Evolutionary conservation across 352 stramenopile genomes (phyloP).

Genomic region (Phytophthora nicotianae): DNA sequence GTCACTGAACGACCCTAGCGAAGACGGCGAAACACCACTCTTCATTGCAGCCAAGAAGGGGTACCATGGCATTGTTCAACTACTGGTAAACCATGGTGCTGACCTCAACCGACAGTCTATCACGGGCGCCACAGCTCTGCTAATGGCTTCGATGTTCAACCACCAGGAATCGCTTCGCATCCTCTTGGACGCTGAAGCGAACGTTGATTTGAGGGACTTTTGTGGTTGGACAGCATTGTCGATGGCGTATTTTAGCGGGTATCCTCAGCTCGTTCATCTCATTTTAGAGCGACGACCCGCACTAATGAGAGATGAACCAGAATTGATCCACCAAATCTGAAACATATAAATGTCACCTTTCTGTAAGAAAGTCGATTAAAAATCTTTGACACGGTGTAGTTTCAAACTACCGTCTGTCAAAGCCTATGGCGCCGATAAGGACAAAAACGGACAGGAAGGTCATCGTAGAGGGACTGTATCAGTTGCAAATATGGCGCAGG

Average conservation of each 20-base stretch:
- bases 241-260: conserved; percentile 25
- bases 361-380: neutral
- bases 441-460: neutral
- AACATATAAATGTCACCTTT: too few relatives aligned
- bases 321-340: neutral
- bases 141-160: conserved; percentile 15
- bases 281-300: conserved; percentile 11
- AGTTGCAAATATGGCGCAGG: neutral
- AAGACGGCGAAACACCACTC: conserved; percentile 13
- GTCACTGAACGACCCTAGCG: conserved; percentile 10
- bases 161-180: conserved; percentile 16
- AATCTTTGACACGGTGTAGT: neutral
- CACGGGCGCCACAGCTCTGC: conserved; percentile 6
- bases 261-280: conserved; percentile 20
- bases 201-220: conserved; percentile 14
- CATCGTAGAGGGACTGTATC: neutral
- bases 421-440: neutral
- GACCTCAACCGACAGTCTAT: conserved; percentile 8
- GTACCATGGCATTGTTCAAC: conserved; percentile 11
- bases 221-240: conserved; percentile 8
- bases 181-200: conserved; percentile 14
- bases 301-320: neutral
- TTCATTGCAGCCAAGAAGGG: conserved; percentile 13
- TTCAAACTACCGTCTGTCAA: neutral
- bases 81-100: conserved; percentile 11